Base-by-base conservation (phyloP, 192 early-diverging fungal genomes). In the Backusella liffmaniae region DNA sequence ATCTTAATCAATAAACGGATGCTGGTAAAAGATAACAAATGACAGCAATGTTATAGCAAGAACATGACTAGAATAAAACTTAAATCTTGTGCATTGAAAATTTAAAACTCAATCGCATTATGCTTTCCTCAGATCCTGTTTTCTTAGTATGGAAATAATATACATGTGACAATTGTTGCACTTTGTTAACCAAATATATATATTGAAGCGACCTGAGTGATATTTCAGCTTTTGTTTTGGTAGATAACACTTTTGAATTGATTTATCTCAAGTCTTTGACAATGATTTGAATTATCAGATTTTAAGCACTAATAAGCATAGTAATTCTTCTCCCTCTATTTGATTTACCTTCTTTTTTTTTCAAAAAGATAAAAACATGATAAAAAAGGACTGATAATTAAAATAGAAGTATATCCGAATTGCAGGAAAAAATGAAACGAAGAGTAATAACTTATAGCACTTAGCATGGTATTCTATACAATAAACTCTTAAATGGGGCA, bases 61-160 rank as follows among this genome's bases (percentile, higher is more conserved):
- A 62, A 62, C 12, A 62, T 26, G 8, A 26, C 21, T 29, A 62
- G 12, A 21, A 59, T 9, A 59, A 59, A 59, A 23, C 23, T 4
- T 29, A 62, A 29, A 29, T 62, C 21, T 62, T 62, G 56, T 62
- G 56, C 26, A 10, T 62, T 62, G 3, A 13, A 29, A 62, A 23
- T 62, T 62, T 29, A 29, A 44, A 62, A 62, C 56, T 62, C 56
- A 62, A 62, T 62, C 56, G 23, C 56, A 62, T 23, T 62, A 62
- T 8, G 12, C 56, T 62, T 62, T 62, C 56, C 12, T 62, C 26
- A 29, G 26, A 62, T 29, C 26, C 56, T 12, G 21, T 12, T 62
- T 26, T 23, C 21, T 62, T 62, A 62, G 3, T 62, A 29, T 29
- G 56, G 56, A 26, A 62, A 13, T 62, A 62, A 62, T 62, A 1